Evolutionary conservation across 1,139 yeast species (phyloP).

Genomic region (Magnusiomyces paraingens): DNA sequence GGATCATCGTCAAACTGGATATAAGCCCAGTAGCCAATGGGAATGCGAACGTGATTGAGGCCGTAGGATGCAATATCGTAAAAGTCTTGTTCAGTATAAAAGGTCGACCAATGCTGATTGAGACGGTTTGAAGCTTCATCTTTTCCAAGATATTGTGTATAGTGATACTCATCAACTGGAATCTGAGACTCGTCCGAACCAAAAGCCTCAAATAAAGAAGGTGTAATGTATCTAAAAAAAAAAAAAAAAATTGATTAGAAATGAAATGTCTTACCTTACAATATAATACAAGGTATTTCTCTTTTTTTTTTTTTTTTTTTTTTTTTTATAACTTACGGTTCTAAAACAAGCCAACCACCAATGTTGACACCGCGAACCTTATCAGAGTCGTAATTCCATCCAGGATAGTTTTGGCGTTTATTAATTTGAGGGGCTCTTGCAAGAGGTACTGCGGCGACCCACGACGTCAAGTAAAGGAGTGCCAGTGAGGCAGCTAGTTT

Average conservation of each 20-base stretch:
- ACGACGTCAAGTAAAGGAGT: too few relatives aligned
- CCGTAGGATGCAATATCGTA: conserved; percentile 56
- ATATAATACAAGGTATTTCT: too few relatives aligned
- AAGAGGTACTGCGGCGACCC: too few relatives aligned
- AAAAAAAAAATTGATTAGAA: conserved; percentile 26
- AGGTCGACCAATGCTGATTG: conserved; percentile 68
- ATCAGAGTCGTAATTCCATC: conserved; percentile 44
- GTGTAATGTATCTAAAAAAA: conserved; percentile 61
- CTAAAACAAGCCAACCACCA: conserved; percentile 91
- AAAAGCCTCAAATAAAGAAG: conserved; percentile 61
- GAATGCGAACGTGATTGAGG: conserved; percentile 80
- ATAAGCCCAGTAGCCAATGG: conserved; percentile 97
- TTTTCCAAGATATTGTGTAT: conserved; percentile 55
- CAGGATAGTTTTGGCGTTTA: conserved; percentile 8
- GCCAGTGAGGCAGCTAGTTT: too few relatives aligned
- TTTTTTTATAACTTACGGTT: conserved; percentile 37
- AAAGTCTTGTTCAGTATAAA: conserved; percentile 74
- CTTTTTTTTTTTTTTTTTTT: not conserved
- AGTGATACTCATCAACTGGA: conserved; percentile 86
- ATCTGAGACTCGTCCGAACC: conserved; percentile 37
- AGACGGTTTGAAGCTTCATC: conserved; percentile 48
- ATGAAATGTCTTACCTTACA: conserved; percentile 35
- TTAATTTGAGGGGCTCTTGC: not conserved
- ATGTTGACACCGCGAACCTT: conserved; percentile 72
- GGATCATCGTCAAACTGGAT: conserved; percentile 61